A percentile compares a stretch with the other conserved stretches of the same genome.
Conservation (phyloP, 345 rosid genomes). For the Ceriops tagal region DNA sequence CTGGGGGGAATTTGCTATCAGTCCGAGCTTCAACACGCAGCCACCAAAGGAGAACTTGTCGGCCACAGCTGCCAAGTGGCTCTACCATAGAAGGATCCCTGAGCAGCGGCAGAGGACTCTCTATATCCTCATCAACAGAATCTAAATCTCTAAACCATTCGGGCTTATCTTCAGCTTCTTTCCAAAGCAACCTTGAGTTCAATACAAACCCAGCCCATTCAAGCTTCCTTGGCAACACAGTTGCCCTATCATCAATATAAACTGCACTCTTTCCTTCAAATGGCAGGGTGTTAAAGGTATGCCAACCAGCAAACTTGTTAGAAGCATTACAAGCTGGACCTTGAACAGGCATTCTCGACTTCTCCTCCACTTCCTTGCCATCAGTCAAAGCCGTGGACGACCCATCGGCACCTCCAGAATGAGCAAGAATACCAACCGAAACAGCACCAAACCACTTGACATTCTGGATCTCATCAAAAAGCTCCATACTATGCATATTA, state of each 20-base stretch:
- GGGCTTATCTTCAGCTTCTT: slow-evolving; percentile 61
- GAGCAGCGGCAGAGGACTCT: slow-evolving; percentile 73
- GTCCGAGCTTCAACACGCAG: slow-evolving; percentile 98
- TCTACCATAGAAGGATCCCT: slow-evolving; percentile 72
- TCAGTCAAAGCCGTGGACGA: slow-evolving; percentile 24
- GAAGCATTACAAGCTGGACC: slow-evolving; percentile 95
- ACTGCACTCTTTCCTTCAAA: slow-evolving; percentile 58
- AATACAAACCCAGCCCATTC: slow-evolving; percentile 98
- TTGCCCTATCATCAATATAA: slow-evolving; percentile 73
- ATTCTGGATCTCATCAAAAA: slow-evolving; percentile 86
- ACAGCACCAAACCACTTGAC: slow-evolving; percentile 89
- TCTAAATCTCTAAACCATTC: slow-evolving; percentile 79
- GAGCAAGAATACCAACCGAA: slow-evolving; percentile 77
- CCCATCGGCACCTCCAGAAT: slow-evolving; percentile 52
- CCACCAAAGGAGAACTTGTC: slow-evolving; percentile 94
- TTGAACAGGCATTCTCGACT: slow-evolving; percentile 60
- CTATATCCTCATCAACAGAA: slow-evolving; percentile 42
- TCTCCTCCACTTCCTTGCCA: slow-evolving; percentile 40
- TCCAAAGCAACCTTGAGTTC: slow-evolving; percentile 87
- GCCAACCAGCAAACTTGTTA: slow-evolving; percentile 75
- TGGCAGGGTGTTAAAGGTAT: slow-evolving; percentile 63
- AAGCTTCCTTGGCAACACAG: slow-evolving; percentile 74
- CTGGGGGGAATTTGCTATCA: slow-evolving; percentile 98
- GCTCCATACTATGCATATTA: slow-evolving; percentile 96
- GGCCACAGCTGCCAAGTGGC: slow-evolving; percentile 95